Base-by-base conservation (phyloP, 1,284 basidiomycete species). In the Exsudoporus floridanus region DNA sequence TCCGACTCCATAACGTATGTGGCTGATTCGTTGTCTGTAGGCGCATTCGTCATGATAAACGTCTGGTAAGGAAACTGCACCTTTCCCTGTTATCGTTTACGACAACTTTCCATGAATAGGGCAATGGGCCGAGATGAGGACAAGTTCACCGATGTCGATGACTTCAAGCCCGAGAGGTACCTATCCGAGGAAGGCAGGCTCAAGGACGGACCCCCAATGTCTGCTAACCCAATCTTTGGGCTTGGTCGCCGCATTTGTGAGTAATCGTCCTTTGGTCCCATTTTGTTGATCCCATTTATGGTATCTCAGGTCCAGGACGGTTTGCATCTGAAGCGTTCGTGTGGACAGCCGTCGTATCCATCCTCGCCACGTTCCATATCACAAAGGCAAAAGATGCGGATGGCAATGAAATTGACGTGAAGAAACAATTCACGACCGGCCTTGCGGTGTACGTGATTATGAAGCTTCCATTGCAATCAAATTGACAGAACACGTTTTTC, bases 281-380 rank as follows among this genome's bases (percentile, higher is more conserved):
- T 39, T 31, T 5, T 4, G 19, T 5, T 35, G 23, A 6, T 37
- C 30, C 61, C 70, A 18, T 37, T 65, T 4, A 43, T 8, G 7
- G 31, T 13, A 30, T 16, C 3, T 5, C 21, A 65, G 65, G 65
- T 27, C 63, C 66, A 2, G 65, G 65, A 37, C 54, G 65, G 25
- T 64, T 63, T 36, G 49, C 57, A 7, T 50, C 62, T 28, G 64
- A 69, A 25, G 57, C 58, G 2, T 46, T 61, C 16, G 8, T 66
- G 28, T 68, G 63, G 63, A 23, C 51, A 0, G 62, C 66, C 8
- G 37, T 53, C 4, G 66, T 54, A 9, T 74, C 67, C 41, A 69
- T 75, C 14, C 65, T 78, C 16, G 70, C 74, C 4, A 55, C 62
- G 12, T 76, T 76, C 49, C 55, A 65, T 38, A 71, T 79, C 25